Evolutionary conservation across 2,329 filamentous ascomycete species (phyloP).

Genomic region (Trichocomaceae sp.): DNA sequence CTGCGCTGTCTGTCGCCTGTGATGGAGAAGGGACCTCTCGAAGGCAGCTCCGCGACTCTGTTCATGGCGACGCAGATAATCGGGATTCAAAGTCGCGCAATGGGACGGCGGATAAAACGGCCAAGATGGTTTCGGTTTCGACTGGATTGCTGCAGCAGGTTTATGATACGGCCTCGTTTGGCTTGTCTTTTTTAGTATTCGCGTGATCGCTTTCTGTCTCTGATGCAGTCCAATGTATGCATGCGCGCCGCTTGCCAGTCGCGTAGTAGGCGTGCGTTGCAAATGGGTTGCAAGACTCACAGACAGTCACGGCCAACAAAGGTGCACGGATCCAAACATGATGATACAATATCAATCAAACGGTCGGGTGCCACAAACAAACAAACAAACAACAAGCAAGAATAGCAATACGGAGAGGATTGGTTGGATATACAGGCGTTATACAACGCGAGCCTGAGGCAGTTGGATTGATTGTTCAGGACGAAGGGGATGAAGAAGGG

Average conservation of each 20-base stretch:
- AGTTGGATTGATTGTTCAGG: background rate
- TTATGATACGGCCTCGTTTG: background rate
- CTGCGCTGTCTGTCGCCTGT: constrained; percentile 42
- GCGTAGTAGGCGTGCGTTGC: constrained; percentile 4
- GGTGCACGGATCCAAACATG: constrained; percentile 7
- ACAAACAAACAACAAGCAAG: background rate
- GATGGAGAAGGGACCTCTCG: constrained; percentile 43
- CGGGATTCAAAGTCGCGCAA: background rate
- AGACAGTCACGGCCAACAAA: constrained; percentile 11
- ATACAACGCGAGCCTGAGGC: background rate
- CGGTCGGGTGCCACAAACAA: background rate
- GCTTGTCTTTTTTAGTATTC: background rate
- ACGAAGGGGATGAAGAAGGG: background rate
- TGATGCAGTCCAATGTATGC: background rate
- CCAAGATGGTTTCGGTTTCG: background rate
- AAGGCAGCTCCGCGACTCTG: constrained; percentile 35
- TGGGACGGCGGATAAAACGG: background rate
- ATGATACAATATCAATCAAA: constrained; percentile 4
- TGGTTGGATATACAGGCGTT: background rate
- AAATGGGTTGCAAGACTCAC: constrained; percentile 8
- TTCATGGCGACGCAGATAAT: constrained; percentile 27
- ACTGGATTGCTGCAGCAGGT: background rate
- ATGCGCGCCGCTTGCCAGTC: constrained; percentile 2
- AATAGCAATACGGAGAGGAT: background rate
- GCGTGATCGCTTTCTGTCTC: background rate